Base-by-base conservation (phyloP, 1,284 basidiomycete genomes). In the Pseudozyma tsukubaensis region DNA sequence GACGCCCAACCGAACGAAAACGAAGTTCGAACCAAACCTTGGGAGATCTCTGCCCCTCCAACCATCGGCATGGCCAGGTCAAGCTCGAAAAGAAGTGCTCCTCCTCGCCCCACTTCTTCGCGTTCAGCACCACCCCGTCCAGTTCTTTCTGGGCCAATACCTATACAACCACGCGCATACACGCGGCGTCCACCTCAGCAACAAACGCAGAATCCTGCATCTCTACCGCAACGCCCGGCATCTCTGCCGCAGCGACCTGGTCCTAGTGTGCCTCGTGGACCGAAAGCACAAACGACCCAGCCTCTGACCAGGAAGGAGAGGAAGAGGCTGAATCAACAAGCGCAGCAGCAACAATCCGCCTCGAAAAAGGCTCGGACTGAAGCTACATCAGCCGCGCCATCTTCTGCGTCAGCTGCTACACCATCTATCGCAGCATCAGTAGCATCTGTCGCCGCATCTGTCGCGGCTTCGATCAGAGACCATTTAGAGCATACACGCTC, bases 1-100 rank as follows among this genome's bases (percentile, higher is more conserved):
- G 72, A 76, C 48, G 58, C 68, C 0, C 72, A 76, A 35, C 72
- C 72, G 0, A 76, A 76, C 42, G 72, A 76, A 36, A 52, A 64
- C 19, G 32, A 58, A n/a, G 34, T 21, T 1, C 29, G 68, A 13
- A 37, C 52, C 14, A 64, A 62, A 36, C 64, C 72, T 1, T 76
- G 72, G 72, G 72, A 76, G 47, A 36, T 66, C 19, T 51, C 45
- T n/a, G 67, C 67, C 4, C 72, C 72, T 6, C 72, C 72, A 1
- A 37, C 59, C 0, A 74, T 74, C 34, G 59, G 67, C 14, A 36
- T 49, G 11, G 18, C 67, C 14, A 36, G 43, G 11, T 18, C 67
- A 1, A 66, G 39, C 12, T 18, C 56, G 12, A 63, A 50, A 19
- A 34, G 14, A 3, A 8, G 3, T 1, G 39, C 19, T n/a, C 24